These are phyloP conservation scores for Candida morakotiae DNA, from an alignment of 805 yeast genomes.

Conservation along the genomic window DNA sequence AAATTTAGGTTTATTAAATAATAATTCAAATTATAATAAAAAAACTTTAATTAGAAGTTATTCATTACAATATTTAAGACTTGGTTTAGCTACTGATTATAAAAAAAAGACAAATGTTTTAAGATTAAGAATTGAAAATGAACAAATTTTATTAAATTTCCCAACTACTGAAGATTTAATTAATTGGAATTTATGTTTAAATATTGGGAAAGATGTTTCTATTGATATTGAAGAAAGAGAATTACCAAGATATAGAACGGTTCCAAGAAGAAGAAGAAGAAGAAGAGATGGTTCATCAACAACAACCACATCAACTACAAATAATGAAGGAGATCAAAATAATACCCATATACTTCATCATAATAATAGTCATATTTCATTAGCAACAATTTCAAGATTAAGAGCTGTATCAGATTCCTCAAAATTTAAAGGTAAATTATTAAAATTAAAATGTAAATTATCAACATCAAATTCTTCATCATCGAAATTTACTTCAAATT, in stretches of 20 bases:
- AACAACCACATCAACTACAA: background rate
- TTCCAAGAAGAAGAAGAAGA: conserved; percentile 67
- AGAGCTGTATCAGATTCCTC: conserved; percentile 20
- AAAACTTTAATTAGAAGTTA: conserved; percentile 54
- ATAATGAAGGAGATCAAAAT: background rate
- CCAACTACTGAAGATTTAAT: conserved; percentile 61
- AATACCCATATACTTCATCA: no score
- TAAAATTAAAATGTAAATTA: conserved; percentile 19
- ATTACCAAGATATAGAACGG: conserved; percentile 72
- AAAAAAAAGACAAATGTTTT: conserved; percentile 63
- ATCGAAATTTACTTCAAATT: background rate
- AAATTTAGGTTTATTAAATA: conserved; percentile 15
- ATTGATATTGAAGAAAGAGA: conserved; percentile 70
- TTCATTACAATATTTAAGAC: conserved; percentile 76
- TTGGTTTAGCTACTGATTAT: conserved; percentile 86
- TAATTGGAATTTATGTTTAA: conserved; percentile 71
- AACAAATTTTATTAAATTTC: conserved; percentile 73
- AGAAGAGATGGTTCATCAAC: background rate
- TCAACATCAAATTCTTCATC: conserved; percentile 3
- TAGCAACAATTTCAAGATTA: conserved; percentile 5
- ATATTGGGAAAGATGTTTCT: conserved; percentile 74
- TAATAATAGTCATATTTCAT: no score
- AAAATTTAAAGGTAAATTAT: conserved; percentile 17
- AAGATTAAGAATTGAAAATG: conserved; percentile 76
- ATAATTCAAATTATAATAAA: background rate